Conservation (phyloP, 768 basidiomycete genomes). For the Sporobolomyces pararoseus region DNA sequence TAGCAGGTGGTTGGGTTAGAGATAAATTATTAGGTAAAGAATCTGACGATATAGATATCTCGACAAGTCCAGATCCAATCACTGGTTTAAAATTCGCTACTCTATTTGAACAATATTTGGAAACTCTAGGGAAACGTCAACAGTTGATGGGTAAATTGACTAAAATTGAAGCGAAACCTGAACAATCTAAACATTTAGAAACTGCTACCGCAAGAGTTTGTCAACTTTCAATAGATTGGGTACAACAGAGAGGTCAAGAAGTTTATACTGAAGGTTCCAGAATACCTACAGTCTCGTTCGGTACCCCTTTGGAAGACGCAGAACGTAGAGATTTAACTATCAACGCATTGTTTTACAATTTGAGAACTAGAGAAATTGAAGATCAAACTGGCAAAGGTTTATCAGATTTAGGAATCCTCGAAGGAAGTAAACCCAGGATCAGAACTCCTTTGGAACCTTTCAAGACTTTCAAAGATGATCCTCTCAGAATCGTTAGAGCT, state of each 20-base stretch:
- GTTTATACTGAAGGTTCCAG: conserved; percentile 81
- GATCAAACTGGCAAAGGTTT: conserved; percentile 82
- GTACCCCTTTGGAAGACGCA: conserved; percentile 88
- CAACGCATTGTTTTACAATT: conserved; percentile 92
- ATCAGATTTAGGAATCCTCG: conserved; percentile 65
- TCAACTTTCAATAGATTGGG: conserved; percentile 82
- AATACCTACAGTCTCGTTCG: conserved; percentile 87
- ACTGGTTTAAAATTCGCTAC: conserved; percentile 88
- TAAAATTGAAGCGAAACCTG: conserved; percentile 87
- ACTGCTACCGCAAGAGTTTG: conserved; percentile 80
- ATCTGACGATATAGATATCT: conserved; percentile 90
- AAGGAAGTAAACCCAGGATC: conserved; percentile 54
- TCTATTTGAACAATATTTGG: conserved; percentile 64
- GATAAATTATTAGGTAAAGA: conserved; percentile 85
- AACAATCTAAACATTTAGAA: conserved; percentile 96
- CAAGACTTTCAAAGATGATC: conserved; percentile 91
- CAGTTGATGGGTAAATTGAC: conserved; percentile 61
- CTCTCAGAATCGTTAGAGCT: conserved; percentile 83
- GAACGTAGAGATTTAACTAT: conserved; percentile 87
- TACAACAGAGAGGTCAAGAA: conserved; percentile 79
- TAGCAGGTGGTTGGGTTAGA: conserved; percentile 97
- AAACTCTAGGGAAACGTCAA: conserved; percentile 56
- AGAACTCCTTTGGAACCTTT: conserved; percentile 81
- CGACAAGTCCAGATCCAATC: conserved; percentile 65
- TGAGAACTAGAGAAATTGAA: conserved; percentile 78